Conservation (phyloP, 306 rosid genomes). For the Rosa persica region DNA sequence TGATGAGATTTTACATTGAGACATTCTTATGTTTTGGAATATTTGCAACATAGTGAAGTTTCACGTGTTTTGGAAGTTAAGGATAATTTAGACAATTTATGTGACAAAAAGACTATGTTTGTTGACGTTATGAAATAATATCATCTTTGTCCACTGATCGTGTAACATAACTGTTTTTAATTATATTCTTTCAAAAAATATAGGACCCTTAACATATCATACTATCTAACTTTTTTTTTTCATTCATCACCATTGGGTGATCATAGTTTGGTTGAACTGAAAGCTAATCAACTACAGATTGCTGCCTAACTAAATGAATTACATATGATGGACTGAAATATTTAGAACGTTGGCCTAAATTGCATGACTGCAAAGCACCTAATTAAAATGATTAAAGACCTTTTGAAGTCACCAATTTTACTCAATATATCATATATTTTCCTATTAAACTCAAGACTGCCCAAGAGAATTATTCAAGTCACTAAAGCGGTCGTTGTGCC, state of each 20-base stretch:
- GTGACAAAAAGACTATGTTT: too few relatives aligned
- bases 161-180: too few relatives aligned
- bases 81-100: too few relatives aligned
- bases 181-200: too few relatives aligned
- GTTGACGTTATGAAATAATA: too few relatives aligned
- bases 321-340: conserved; percentile 29
- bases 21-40: too few relatives aligned
- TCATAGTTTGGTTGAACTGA: conserved; percentile 34
- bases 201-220: not conserved
- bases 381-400: not conserved
- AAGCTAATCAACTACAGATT: conserved; percentile 28
- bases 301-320: conserved; percentile 25
- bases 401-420: conserved; percentile 1
- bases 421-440: not conserved
- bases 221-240: not conserved
- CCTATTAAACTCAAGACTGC: not conserved
- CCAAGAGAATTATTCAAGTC: not conserved
- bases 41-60: too few relatives aligned
- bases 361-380: conserved; percentile 1
- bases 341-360: conserved; percentile 21
- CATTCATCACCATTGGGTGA: not conserved
- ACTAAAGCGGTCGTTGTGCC: conserved; percentile 10
- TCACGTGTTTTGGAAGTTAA: too few relatives aligned
- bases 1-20: too few relatives aligned
- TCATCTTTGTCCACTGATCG: too few relatives aligned